A percentile compares a stretch with the other conserved stretches of the same genome.
Evolutionary conservation across 2,329 filamentous ascomycete genomes (phyloP).

Genomic region (Pseudogymnoascus sp.): DNA sequence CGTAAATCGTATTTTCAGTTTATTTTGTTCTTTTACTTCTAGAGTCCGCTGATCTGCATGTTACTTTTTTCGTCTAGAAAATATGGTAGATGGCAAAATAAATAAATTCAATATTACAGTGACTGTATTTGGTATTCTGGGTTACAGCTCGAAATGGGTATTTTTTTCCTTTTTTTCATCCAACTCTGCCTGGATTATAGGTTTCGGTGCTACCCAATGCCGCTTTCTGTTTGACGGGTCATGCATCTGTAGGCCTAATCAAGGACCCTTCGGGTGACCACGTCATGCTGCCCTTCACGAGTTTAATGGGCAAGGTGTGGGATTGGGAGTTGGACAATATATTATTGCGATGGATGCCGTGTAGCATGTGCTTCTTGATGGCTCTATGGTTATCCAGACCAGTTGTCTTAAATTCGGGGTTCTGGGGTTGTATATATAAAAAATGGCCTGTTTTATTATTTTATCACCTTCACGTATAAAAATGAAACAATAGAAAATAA

Average conservation of each 20-base stretch:
- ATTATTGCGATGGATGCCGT: background rate
- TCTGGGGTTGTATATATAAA: background rate
- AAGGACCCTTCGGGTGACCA: constrained; percentile 7
- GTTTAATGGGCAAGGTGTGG: background rate
- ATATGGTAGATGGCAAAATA: background rate
- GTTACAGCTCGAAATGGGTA: background rate
- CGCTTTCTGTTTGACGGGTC: background rate
- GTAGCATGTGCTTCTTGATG: background rate
- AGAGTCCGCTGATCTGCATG: background rate
- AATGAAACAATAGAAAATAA: background rate
- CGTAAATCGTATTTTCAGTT: background rate
- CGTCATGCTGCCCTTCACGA: background rate
- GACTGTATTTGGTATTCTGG: background rate
- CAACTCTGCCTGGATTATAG: background rate
- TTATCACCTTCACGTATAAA: background rate
- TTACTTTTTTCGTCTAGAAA: background rate
- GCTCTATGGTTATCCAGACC: background rate
- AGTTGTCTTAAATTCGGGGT: background rate
- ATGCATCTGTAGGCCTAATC: constrained; percentile 4
- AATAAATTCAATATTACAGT: background rate
- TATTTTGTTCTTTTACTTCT: constrained; percentile 6
- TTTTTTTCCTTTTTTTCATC: background rate
- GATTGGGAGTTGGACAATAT: background rate
- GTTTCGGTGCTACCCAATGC: constrained; percentile 4
- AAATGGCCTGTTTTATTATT: background rate